phyloP scores from a whole-genome alignment of 345 rosid species.

The Linum usitatissimum region DNA sequence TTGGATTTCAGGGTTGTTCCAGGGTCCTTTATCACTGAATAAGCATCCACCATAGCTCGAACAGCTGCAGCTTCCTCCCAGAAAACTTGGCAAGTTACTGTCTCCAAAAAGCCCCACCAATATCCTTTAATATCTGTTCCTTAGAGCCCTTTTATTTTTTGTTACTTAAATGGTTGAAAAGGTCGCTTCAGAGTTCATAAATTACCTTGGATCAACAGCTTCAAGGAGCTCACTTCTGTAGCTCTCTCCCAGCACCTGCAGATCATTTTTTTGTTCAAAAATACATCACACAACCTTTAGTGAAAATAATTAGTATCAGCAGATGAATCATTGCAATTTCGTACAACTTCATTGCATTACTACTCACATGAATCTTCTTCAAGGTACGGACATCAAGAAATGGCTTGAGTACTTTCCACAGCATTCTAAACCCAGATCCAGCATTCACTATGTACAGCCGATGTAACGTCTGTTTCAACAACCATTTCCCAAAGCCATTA shows the following conservation, averaged over 20 bases:
- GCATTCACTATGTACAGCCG: conserved; percentile 48
- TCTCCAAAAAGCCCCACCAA: not conserved
- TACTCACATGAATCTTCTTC: conserved; percentile 49
- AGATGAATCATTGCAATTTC: too few relatives aligned
- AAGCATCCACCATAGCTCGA: conserved; percentile 52
- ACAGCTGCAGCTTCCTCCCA: conserved; percentile 56
- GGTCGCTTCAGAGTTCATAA: not conserved
- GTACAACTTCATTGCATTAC: not conserved
- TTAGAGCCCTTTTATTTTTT: too few relatives aligned
- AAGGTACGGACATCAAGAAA: conserved; percentile 45
- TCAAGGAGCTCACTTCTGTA: conserved; percentile 30
- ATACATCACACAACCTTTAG: too few relatives aligned
- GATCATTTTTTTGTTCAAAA: not conserved
- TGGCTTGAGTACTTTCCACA: conserved; percentile 47
- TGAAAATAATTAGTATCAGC: too few relatives aligned
- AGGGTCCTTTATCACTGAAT: conserved; percentile 53
- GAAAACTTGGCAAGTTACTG: conserved; percentile 51
- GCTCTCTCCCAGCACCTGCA: conserved; percentile 46
- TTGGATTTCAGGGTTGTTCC: conserved; percentile 48
- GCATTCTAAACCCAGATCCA: conserved; percentile 52
- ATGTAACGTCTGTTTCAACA: conserved; percentile 31
- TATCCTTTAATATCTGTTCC: not conserved
- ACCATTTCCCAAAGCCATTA: not conserved
- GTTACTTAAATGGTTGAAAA: not conserved
- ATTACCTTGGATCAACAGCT: conserved; percentile 39